phyloP scores from a whole-genome alignment of 2,329 filamentous ascomycete species.

The Beauveria bassiana region DNA sequence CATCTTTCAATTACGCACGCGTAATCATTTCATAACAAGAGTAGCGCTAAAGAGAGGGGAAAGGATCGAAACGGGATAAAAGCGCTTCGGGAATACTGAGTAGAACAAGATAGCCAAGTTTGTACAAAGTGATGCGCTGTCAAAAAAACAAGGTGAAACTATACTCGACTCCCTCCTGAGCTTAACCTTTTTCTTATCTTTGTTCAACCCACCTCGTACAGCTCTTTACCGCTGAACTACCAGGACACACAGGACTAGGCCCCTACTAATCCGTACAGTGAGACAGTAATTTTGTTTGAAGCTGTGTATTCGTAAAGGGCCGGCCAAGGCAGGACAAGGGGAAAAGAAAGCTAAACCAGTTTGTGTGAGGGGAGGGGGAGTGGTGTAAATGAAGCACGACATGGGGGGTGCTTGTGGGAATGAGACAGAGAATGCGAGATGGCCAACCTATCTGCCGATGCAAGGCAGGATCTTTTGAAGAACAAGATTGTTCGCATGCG shows the following conservation, averaged over 20 bases:
- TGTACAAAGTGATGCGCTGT: too few species aligned
- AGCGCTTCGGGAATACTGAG: too few species aligned
- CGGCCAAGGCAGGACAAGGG: neutral
- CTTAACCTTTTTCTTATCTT: constrained; percentile 4
- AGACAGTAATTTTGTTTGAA: constrained; percentile 9
- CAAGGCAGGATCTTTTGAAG: neutral
- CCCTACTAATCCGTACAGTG: neutral
- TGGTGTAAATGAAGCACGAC: neutral
- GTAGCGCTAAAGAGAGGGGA: neutral
- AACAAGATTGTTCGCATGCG: too few species aligned
- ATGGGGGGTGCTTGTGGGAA: neutral
- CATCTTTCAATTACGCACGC: neutral
- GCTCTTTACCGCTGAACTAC: neutral
- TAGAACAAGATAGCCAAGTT: too few species aligned
- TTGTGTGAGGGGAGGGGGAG: neutral
- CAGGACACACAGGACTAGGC: neutral
- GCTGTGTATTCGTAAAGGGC: neutral
- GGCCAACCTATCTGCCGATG: neutral
- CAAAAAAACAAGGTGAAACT: neutral
- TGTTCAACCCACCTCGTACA: neutral
- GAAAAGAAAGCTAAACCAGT: neutral
- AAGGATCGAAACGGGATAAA: too few species aligned
- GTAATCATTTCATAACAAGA: neutral
- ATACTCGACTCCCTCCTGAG: neutral
- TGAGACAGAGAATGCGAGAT: constrained; percentile 1